Percentiles rank a stretch among this genome's conserved stretches.
phyloP scores from a whole-genome alignment of 805 yeast genomes.

The Lipomyces yamanashiensis region DNA sequence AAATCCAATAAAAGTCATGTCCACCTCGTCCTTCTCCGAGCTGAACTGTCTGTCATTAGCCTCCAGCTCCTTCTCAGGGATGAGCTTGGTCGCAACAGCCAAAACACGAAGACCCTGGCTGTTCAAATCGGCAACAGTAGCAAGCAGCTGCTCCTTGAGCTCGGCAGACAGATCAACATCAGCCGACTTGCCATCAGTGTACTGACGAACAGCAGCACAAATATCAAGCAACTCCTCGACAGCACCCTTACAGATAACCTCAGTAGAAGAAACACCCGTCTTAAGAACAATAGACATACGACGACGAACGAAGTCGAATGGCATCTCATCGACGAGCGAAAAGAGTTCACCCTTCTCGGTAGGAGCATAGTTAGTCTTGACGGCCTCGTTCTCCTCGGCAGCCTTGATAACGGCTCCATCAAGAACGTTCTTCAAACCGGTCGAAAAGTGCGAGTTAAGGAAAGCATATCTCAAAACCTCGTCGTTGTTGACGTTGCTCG shows the following conservation, averaged over 20 bases:
- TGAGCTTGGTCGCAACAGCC: slow-evolving; percentile 26
- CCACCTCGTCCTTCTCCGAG: slow-evolving; percentile 33
- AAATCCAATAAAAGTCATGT: slow-evolving; percentile 33
- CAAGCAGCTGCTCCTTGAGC: slow-evolving; percentile 7
- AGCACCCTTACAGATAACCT: slow-evolving; percentile 36
- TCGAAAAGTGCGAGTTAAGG: slow-evolving; percentile 31
- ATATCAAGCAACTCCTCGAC: slow-evolving; percentile 35
- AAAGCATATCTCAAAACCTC: slow-evolving; percentile 32
- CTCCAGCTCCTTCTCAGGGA: slow-evolving; percentile 30
- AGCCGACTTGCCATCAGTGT: slow-evolving; percentile 1
- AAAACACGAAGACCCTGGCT: slow-evolving; percentile 35
- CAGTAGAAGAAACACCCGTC: slow-evolving; percentile 17
- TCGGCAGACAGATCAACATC: slow-evolving; percentile 21
- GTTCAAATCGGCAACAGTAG: slow-evolving; percentile 29
- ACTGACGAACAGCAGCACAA: slow-evolving; percentile 29
- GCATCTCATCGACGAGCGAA: slow-evolving; percentile 32
- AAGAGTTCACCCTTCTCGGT: slow-evolving; percentile 26
- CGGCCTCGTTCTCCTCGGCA: slow-evolving; percentile 19
- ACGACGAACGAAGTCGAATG: slow-evolving; percentile 36
- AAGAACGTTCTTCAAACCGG: slow-evolving; percentile 34
- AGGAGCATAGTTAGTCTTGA: slow-evolving; percentile 12
- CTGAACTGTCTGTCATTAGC: slow-evolving; percentile 25
- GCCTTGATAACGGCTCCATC: slow-evolving; percentile 33
- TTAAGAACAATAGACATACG: slow-evolving; percentile 33
- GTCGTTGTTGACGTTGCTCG: slow-evolving; percentile 21